These are phyloP conservation scores for Globisporangium apiculatum DNA, from an alignment of 352 stramenopile species.

Conservation along the genomic window DNA sequence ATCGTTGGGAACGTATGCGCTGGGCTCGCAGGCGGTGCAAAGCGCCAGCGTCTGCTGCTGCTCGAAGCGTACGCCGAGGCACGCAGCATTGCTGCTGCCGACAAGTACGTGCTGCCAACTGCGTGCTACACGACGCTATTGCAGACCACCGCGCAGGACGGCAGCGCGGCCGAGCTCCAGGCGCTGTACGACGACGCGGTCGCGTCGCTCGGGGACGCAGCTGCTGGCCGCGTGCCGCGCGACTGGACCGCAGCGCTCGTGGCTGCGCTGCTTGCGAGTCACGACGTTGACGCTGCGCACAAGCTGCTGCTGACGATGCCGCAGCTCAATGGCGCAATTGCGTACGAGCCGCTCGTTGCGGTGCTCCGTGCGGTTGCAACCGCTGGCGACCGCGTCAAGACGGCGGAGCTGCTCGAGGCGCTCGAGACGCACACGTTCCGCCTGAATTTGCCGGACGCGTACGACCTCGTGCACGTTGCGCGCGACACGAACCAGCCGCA, in stretches of 20 bases:
- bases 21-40: constrained; percentile 32
- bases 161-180: constrained; percentile 24
- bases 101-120: constrained; percentile 39
- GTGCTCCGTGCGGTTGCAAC: constrained; percentile 32
- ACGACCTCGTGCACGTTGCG: constrained; percentile 48
- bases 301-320: constrained; percentile 32
- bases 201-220: constrained; percentile 18
- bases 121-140: constrained; percentile 42
- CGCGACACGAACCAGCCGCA: constrained; percentile 27
- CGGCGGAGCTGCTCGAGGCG: constrained; percentile 25
- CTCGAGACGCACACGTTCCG: constrained; percentile 38
- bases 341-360: constrained; percentile 31
- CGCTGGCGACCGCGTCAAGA: constrained; percentile 16
- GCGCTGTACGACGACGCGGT: constrained; percentile 43
- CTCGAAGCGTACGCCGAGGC: constrained; percentile 43
- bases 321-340: constrained; percentile 26
- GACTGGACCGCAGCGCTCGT: constrained; percentile 42
- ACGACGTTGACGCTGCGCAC: constrained; percentile 31
- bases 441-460: constrained; percentile 31
- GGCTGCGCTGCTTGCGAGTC: constrained; percentile 27
- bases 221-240: constrained; percentile 25
- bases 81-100: constrained; percentile 16
- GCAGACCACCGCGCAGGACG: constrained; percentile 28
- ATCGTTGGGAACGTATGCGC: constrained; percentile 39
- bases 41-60: constrained; percentile 47